Evolutionary conservation across 129 eudicot genomes (phyloP).

Genomic region (Apium graveolens): DNA sequence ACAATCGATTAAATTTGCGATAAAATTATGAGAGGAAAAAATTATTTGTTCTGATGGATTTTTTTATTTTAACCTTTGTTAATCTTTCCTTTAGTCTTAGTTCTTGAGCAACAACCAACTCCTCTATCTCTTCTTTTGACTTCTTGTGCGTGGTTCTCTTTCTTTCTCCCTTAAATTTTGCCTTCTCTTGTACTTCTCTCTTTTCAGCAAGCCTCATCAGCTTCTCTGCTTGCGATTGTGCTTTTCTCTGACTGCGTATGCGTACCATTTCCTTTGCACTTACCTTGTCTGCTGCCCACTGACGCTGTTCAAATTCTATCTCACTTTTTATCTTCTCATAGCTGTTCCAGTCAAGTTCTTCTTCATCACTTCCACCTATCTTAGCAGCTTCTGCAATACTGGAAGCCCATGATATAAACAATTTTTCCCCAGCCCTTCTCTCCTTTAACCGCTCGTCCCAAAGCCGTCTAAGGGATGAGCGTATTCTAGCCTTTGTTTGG

Average conservation of each 20-base stretch:
- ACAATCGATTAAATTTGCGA: not conserved
- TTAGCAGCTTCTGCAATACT: slow-evolving; percentile 80
- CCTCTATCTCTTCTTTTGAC: slow-evolving; percentile 53
- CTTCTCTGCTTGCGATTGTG: slow-evolving; percentile 45
- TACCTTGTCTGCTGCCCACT: slow-evolving; percentile 48
- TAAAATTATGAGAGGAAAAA: not conserved
- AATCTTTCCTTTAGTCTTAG: slow-evolving; percentile 50
- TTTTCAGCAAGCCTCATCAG: slow-evolving; percentile 27
- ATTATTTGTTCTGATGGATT: not conserved
- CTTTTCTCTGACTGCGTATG: slow-evolving; percentile 44
- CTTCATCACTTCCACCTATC: slow-evolving; percentile 53
- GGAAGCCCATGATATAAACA: slow-evolving; percentile 56
- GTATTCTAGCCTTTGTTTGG: slow-evolving; percentile 56
- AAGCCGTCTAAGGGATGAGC: slow-evolving; percentile 45
- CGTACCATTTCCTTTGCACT: slow-evolving; percentile 53
- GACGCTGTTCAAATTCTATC: slow-evolving; percentile 35
- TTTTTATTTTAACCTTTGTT: slow-evolving; percentile 45
- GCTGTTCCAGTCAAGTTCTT: slow-evolving; percentile 81
- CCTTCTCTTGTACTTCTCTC: slow-evolving; percentile 39
- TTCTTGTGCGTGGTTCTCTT: slow-evolving; percentile 24
- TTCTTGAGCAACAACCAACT: slow-evolving; percentile 43
- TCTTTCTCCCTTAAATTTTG: slow-evolving; percentile 28
- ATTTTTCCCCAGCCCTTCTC: slow-evolving; percentile 53
- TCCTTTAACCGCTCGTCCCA: slow-evolving; percentile 63
- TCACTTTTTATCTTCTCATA: slow-evolving; percentile 56